Evolutionary conservation across 2,329 filamentous ascomycete species (phyloP).

Genomic region (Rhinocladiella mackenziei): DNA sequence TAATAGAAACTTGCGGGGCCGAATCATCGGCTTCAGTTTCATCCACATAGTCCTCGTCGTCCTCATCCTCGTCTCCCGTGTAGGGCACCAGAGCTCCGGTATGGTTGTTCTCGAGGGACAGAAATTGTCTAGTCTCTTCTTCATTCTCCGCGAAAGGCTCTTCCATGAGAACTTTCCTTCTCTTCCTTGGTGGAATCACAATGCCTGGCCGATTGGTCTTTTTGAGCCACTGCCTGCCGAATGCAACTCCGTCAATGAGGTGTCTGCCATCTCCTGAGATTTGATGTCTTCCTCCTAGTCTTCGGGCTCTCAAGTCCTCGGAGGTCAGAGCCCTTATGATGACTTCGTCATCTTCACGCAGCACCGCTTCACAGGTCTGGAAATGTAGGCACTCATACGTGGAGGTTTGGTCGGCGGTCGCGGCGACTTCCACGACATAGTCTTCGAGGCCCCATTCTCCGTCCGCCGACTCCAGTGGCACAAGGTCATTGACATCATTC

Average conservation of each 20-base stretch:
- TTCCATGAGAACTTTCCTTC: conserved; percentile 46
- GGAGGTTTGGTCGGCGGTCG: conserved; percentile 28
- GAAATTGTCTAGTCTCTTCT: conserved; percentile 27
- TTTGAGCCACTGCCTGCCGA: conserved; percentile 68
- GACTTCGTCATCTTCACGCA: conserved; percentile 81
- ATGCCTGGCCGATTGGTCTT: conserved; percentile 61
- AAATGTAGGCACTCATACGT: conserved; percentile 88
- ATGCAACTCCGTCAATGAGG: conserved; percentile 79
- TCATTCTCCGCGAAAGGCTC: conserved; percentile 34
- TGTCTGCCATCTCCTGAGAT: conserved; percentile 75
- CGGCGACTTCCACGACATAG: conserved; percentile 75
- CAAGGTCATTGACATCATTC: conserved; percentile 69
- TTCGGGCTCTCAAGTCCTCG: conserved; percentile 68
- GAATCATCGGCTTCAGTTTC: conserved; percentile 10
- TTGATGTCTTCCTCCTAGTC: conserved; percentile 72
- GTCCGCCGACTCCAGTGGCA: conserved; percentile 70
- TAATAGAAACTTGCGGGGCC: conserved; percentile 11
- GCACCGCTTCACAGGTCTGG: conserved; percentile 62
- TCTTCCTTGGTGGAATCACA: conserved; percentile 70
- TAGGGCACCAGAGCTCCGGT: conserved; percentile 18
- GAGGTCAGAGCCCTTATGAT: conserved; percentile 75
- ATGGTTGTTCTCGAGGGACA: conserved; percentile 5
- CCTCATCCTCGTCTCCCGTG: conserved; percentile 33
- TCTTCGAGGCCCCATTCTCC: conserved; percentile 80
- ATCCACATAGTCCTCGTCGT: conserved; percentile 29